A percentile compares a stretch with the other conserved stretches of the same genome.
These are phyloP conservation scores for Kazachstania africana DNA, from an alignment of 805 yeast genomes.

Conservation along the genomic window DNA sequence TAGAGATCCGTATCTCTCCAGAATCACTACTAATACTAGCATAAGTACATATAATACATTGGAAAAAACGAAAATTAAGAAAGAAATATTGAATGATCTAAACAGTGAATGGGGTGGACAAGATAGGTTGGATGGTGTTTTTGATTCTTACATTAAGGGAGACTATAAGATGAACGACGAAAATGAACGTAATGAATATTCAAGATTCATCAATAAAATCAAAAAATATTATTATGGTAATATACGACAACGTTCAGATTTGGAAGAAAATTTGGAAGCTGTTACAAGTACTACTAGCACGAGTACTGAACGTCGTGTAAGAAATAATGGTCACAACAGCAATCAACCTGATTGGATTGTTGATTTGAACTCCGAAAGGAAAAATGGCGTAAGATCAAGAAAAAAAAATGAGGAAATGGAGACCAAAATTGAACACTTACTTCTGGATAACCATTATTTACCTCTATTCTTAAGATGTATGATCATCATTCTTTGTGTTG, in stretches of 20 bases:
- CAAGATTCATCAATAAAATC: conserved; percentile 17
- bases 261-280: too few species aligned
- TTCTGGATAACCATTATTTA: conserved; percentile 67
- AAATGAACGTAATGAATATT: conserved; percentile 23
- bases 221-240: conserved; percentile 17
- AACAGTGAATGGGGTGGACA: conserved; percentile 64
- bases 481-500: conserved; percentile 44
- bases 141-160: conserved; percentile 24
- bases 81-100: conserved; percentile 29
- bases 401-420: conserved; percentile 52
- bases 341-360: conserved; percentile 12
- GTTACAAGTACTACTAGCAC: background rate
- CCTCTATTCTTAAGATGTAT: conserved; percentile 64
- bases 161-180: conserved; percentile 17
- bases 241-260: background rate
- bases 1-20: background rate
- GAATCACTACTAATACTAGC: background rate
- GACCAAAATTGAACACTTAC: conserved; percentile 45
- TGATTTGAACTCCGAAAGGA: conserved; percentile 18
- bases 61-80: conserved; percentile 9
- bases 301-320: conserved; percentile 1
- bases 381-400: conserved; percentile 27
- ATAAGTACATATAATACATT: background rate
- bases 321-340: too few species aligned
- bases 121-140: conserved; percentile 43